A percentile compares a stretch with the other conserved stretches of the same genome.
phyloP scores from a whole-genome alignment of 2,329 filamentous ascomycete genomes.

The Aureobasidium sp. region DNA sequence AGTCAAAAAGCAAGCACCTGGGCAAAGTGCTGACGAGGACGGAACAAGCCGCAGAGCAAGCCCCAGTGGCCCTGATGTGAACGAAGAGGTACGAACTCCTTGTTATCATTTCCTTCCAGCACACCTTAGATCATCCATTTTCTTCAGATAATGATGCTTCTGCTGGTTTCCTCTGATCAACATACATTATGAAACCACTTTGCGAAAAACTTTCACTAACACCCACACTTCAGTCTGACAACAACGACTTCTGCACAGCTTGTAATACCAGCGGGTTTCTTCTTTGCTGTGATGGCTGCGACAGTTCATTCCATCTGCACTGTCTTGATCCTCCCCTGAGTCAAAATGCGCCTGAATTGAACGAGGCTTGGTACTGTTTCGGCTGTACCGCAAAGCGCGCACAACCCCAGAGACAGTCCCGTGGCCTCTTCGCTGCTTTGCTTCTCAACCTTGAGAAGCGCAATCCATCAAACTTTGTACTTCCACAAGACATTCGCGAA shows the following conservation, averaged over 20 bases:
- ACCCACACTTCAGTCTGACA: slow-evolving; percentile 44
- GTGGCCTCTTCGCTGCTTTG: slow-evolving; percentile 54
- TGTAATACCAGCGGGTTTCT: slow-evolving; percentile 79
- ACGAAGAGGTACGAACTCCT: slow-evolving; percentile 46
- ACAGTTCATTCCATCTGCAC: slow-evolving; percentile 78
- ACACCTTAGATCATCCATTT: slow-evolving; percentile 26
- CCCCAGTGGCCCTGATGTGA: slow-evolving; percentile 52
- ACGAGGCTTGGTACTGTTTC: slow-evolving; percentile 77
- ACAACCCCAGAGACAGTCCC: slow-evolving; percentile 28
- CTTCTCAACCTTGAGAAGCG: slow-evolving; percentile 40
- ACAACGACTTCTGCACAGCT: slow-evolving; percentile 82
- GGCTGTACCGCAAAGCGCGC: slow-evolving; percentile 47
- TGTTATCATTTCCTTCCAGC: slow-evolving; percentile 31
- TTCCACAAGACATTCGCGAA: slow-evolving; percentile 63
- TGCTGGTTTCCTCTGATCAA: neutral
- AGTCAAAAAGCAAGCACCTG: slow-evolving; percentile 64
- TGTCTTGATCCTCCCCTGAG: slow-evolving; percentile 73
- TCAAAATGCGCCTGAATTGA: slow-evolving; percentile 38
- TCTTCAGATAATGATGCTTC: neutral
- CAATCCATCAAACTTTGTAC: slow-evolving; percentile 33
- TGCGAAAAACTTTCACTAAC: slow-evolving; percentile 26
- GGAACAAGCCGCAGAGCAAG: slow-evolving; percentile 55
- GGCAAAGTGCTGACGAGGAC: slow-evolving; percentile 60
- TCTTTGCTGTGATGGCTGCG: slow-evolving; percentile 89
- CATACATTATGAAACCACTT: slow-evolving; percentile 1